Base-by-base conservation (phyloP, 225 moss, liverwort and hornwort species). In the Climacium dendroides region DNA sequence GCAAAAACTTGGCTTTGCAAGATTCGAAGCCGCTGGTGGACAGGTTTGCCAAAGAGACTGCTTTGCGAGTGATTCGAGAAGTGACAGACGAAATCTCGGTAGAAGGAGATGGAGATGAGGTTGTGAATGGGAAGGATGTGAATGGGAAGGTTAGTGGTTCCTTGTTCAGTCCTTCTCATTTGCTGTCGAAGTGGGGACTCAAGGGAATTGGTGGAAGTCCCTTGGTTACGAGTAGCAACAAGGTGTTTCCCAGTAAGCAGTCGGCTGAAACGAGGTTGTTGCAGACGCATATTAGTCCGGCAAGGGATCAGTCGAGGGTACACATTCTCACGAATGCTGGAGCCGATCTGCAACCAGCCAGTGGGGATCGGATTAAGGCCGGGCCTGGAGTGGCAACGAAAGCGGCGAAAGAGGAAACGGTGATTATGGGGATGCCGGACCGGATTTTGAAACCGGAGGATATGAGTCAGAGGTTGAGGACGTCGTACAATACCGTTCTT, bases 381-480 rank as follows among this genome's bases (percentile, higher is more conserved):
- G 30, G 22, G 3, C 19, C 54, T 8, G 53, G 32, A 15, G 87
- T 12, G 16, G 15, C 45, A 22, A 28, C 69, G 79, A 83, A 88
- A 61, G 34, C 13, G 60, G 64, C 47, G 32, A 9, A 35, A 62
- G 77, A 52, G 35, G 88, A 72, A 10, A 54, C 45, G 54, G 89
- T 91, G 13, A 88, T 93, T 28, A 85, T 87, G 78, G 91, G 91
- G 25, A 93, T 93, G 93, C 93, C 93, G 17, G 93, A 92, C 65
- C 78, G 85, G 37, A 92, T 92, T 79, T 37, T 93, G 88, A 91
- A 91, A 59, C 88, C 88, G 5, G 93, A 93, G 87, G 91, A 91
- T 47, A 90, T 90, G 91, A 88, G 20, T 55, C 90, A 88, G 78
- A 90, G 88, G 45, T 71, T 93, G 41, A 67, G 26, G 67, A 87